These are phyloP conservation scores for Camelina sativa DNA, from an alignment of 345 rosid genomes.

Conservation along the genomic window DNA sequence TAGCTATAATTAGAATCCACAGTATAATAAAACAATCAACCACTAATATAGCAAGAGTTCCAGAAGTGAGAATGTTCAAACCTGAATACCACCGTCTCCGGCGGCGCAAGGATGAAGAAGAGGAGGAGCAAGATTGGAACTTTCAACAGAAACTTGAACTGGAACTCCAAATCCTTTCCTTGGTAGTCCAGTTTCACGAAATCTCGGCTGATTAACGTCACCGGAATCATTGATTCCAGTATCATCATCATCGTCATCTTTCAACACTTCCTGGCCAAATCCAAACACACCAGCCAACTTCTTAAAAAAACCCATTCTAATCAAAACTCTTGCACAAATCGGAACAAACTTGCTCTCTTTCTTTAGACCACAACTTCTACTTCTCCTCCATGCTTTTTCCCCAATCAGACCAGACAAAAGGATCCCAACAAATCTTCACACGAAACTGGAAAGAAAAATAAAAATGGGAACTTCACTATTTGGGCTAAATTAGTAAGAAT, in stretches of 20 bases:
- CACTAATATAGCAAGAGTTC: background rate
- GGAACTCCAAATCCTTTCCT: conserved; percentile 80
- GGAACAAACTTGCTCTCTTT: background rate
- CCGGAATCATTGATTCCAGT: conserved; percentile 4
- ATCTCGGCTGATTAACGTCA: conserved; percentile 30
- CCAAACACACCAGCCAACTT: conserved; percentile 76
- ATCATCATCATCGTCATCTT: conserved; percentile 48
- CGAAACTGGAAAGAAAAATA: no score
- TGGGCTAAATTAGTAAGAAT: no score
- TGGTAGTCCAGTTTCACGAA: conserved; percentile 65
- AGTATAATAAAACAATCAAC: background rate
- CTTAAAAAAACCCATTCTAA: conserved; percentile 68
- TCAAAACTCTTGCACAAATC: background rate
- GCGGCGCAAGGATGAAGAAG: conserved; percentile 58
- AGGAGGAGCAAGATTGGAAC: conserved; percentile 60
- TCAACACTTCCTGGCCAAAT: conserved; percentile 49
- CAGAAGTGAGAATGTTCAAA: background rate
- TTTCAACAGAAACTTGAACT: conserved; percentile 69
- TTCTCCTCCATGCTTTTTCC: background rate
- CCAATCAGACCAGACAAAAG: background rate
- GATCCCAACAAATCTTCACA: background rate
- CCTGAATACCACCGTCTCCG: conserved; percentile 94
- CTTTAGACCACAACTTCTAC: background rate
- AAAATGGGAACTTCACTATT: no score
- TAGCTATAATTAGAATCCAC: background rate